A percentile compares a stretch with the other conserved stretches of the same genome.
Evolutionary conservation across 1,284 basidiomycete species (phyloP).

Genomic region (Pyrrhoderma lamaoense): DNA sequence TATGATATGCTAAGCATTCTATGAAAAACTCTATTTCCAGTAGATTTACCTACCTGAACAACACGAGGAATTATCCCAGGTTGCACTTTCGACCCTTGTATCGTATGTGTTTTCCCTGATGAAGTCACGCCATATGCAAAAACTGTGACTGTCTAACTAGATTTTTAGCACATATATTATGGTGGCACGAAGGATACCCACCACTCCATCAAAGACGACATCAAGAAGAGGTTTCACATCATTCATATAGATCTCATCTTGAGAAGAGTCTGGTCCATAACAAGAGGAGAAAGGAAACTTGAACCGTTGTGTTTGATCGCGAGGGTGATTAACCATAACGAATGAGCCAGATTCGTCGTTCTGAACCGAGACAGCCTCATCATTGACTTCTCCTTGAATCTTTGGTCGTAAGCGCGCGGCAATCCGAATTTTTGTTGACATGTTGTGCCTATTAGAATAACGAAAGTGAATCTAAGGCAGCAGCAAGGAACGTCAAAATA

Average conservation of each 20-base stretch:
- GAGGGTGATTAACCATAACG: constrained; percentile 58
- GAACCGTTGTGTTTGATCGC: constrained; percentile 56
- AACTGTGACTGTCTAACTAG: constrained; percentile 60
- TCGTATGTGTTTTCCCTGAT: constrained; percentile 79
- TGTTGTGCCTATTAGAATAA: background rate
- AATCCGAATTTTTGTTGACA: constrained; percentile 23
- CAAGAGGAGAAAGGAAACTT: constrained; percentile 71
- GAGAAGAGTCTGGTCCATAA: constrained; percentile 56
- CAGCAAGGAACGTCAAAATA: too few species aligned
- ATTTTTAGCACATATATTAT: background rate
- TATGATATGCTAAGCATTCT: constrained; percentile 1
- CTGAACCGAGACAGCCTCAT: constrained; percentile 52
- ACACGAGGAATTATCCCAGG: constrained; percentile 78
- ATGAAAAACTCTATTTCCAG: background rate
- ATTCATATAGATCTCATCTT: constrained; percentile 62
- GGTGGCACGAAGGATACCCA: constrained; percentile 24
- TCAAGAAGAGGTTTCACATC: constrained; percentile 68
- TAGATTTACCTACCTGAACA: constrained; percentile 42
- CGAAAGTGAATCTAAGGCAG: too few species aligned
- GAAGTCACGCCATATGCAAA: constrained; percentile 81
- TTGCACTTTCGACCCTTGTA: constrained; percentile 64
- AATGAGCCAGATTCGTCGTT: constrained; percentile 32
- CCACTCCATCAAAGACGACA: constrained; percentile 60
- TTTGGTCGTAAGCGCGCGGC: constrained; percentile 44
- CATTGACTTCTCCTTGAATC: constrained; percentile 51